These are phyloP conservation scores for Podospora tetraspora DNA, from an alignment of 495 filamentous ascomycete genomes.

Conservation along the genomic window DNA sequence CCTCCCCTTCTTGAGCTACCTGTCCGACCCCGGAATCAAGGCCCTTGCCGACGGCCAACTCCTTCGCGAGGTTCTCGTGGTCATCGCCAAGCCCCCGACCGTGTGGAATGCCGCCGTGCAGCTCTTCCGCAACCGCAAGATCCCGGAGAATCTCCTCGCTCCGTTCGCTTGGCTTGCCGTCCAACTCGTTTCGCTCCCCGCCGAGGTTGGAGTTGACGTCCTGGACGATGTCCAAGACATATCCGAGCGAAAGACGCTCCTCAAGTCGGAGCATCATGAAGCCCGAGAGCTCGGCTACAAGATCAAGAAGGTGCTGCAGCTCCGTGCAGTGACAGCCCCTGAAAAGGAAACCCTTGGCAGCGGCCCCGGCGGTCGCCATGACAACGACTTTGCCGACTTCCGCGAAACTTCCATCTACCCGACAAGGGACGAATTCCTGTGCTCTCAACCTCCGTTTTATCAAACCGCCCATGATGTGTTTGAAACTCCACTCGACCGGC, in stretches of 20 bases:
- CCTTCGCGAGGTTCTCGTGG: slow-evolving; percentile 47
- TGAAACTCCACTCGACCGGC: slow-evolving; percentile 30
- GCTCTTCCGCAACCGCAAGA: slow-evolving; percentile 31
- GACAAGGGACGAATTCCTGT: slow-evolving; percentile 63
- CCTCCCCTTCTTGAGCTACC: slow-evolving; percentile 32
- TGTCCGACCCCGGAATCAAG: slow-evolving; percentile 46
- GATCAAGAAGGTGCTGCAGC: slow-evolving; percentile 24
- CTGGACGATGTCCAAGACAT: slow-evolving; percentile 29
- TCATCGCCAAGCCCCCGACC: slow-evolving; percentile 53
- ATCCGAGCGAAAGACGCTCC: slow-evolving; percentile 23
- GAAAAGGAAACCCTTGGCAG: not conserved
- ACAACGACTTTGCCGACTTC: slow-evolving; percentile 67
- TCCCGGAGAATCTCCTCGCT: slow-evolving; percentile 37
- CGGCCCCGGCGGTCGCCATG: slow-evolving; percentile 67
- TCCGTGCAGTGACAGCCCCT: slow-evolving; percentile 4
- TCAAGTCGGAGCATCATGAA: slow-evolving; percentile 29
- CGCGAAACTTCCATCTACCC: slow-evolving; percentile 61
- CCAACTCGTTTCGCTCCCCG: slow-evolving; percentile 49
- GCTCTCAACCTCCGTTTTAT: slow-evolving; percentile 54
- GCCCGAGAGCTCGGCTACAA: slow-evolving; percentile 27
- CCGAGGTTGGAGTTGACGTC: slow-evolving; percentile 26
- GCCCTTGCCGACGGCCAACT: slow-evolving; percentile 51
- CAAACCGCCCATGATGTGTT: slow-evolving; percentile 41
- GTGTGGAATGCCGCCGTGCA: slow-evolving; percentile 56
- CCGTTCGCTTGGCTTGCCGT: slow-evolving; percentile 57